Evolutionary conservation across 495 filamentous ascomycete genomes (phyloP).

Genomic region (Cairneyella variabilis): DNA sequence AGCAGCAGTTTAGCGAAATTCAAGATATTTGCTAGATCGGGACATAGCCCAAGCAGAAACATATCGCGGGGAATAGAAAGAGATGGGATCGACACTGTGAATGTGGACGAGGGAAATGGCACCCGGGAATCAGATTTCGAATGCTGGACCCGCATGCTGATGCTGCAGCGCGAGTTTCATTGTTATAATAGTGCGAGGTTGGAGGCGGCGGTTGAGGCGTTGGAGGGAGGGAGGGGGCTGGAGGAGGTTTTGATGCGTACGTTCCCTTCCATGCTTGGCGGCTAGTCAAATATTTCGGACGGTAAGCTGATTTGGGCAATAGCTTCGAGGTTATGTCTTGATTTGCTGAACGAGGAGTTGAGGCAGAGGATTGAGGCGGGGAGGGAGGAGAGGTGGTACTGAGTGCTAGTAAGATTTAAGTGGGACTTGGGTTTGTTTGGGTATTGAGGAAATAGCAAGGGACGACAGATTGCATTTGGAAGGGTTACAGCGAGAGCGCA

Average conservation of each 20-base stretch:
- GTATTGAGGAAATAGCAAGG: too few species aligned
- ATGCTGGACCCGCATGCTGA: constrained; percentile 23
- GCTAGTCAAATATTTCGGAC: too few species aligned
- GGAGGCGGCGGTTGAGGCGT: constrained; percentile 25
- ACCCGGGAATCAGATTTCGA: constrained; percentile 17
- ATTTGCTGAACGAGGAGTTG: constrained; percentile 26
- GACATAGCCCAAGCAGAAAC: not conserved
- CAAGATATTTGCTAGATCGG: not conserved
- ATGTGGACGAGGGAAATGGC: not conserved
- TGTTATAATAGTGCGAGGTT: constrained; percentile 25
- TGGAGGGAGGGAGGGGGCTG: constrained; percentile 11
- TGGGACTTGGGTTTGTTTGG: too few species aligned
- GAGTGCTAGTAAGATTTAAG: too few species aligned
- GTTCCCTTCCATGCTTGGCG: not conserved
- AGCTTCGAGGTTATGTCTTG: constrained; percentile 24
- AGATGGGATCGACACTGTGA: not conserved
- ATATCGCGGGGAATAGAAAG: not conserved
- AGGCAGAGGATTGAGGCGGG: constrained; percentile 8
- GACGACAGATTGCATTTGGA: too few species aligned
- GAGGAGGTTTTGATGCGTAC: constrained; percentile 22
- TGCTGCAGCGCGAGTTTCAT: constrained; percentile 21
- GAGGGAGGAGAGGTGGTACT: not conserved
- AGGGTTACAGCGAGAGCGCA: too few species aligned
- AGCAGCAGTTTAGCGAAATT: not conserved
- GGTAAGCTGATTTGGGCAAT: not conserved